Conservation (phyloP, 805 yeast genomes). For the Candida succiphila region DNA sequence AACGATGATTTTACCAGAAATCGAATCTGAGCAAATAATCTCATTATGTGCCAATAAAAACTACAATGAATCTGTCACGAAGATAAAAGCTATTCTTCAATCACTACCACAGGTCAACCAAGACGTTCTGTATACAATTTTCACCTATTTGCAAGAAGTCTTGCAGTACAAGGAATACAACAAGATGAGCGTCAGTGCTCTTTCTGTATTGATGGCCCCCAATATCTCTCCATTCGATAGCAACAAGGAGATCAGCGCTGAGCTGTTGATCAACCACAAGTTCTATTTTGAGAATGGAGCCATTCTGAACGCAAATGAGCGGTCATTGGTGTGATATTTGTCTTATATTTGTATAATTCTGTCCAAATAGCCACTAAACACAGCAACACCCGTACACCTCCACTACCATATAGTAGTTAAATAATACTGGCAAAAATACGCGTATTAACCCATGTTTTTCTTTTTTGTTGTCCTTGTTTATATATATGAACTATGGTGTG, state of each 20-base stretch:
- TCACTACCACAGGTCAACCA: conserved; percentile 46
- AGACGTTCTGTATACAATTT: conserved; percentile 54
- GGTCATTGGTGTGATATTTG: background rate
- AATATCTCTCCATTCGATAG: conserved; percentile 23
- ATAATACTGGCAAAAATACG: too few species aligned
- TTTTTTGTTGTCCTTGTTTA: too few species aligned
- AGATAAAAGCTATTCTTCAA: conserved; percentile 21
- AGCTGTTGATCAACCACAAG: conserved; percentile 18
- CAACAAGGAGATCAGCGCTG: conserved; percentile 23
- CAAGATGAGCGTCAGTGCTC: conserved; percentile 77
- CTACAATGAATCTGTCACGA: conserved; percentile 15
- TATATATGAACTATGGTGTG: too few species aligned
- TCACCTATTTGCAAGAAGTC: conserved; percentile 58
- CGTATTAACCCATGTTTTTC: too few species aligned
- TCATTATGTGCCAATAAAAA: conserved; percentile 19
- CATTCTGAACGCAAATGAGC: conserved; percentile 2
- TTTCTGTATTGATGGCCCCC: conserved; percentile 27
- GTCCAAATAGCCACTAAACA: too few species aligned
- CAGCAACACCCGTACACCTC: too few species aligned
- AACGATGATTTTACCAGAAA: conserved; percentile 52
- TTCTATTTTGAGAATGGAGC: conserved; percentile 15
- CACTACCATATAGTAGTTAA: too few species aligned
- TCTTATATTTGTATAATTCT: too few species aligned
- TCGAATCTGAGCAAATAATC: conserved; percentile 23
- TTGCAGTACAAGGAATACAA: conserved; percentile 50